Base-by-base conservation (phyloP, 164 flowering plant genomes). In the Nelumbo lutea region DNA sequence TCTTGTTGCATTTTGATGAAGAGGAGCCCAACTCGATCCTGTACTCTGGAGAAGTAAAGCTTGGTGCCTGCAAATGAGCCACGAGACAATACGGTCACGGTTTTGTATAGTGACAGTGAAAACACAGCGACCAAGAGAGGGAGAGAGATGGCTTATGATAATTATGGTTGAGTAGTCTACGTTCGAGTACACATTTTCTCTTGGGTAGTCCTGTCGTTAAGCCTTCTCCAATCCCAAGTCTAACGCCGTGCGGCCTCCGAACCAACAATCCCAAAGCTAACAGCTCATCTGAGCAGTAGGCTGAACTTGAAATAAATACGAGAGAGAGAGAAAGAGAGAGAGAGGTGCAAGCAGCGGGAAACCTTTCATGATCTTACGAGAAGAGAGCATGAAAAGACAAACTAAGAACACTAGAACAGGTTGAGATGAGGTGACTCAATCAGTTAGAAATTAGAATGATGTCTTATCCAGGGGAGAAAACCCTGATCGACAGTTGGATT, bases 21-120 rank as follows among this genome's bases (percentile, higher is more conserved):
- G 97, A 85, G 5, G 96, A 84, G 4, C 86, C 85, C 61, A 75
- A 53, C 41, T 87, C 87, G 2, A 75, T 77, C 68, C 80, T 80
- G 72, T 78, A 77, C 41, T 87, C 84, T 14, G 75, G 78, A 3
- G 72, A 41, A 50, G 42, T 56, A 68, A 73, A 57, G 76, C 61
- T 83, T 41, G 80, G 86, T 14, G 76, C 76, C 93, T 88, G 71
- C 15, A 69, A 68, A 62, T 14, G 64, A 41, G 15, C 8, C 41
- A 40, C 40, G 60, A 5, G 4, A 59, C 43, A 68, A 38, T 9
- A 4, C 5, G 39, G 40, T 2, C 46, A 50, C 13, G 43, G 0
- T n/a, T 38, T 58, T 50, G 4, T 47, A n/a, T 11, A 40, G 45
- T 51, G 48, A 51, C 55, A 51, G 10, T 51, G 10, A 46, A 46